Evolutionary conservation across 495 filamentous ascomycete species (phyloP).

Genomic region (Penicillium parvum): DNA sequence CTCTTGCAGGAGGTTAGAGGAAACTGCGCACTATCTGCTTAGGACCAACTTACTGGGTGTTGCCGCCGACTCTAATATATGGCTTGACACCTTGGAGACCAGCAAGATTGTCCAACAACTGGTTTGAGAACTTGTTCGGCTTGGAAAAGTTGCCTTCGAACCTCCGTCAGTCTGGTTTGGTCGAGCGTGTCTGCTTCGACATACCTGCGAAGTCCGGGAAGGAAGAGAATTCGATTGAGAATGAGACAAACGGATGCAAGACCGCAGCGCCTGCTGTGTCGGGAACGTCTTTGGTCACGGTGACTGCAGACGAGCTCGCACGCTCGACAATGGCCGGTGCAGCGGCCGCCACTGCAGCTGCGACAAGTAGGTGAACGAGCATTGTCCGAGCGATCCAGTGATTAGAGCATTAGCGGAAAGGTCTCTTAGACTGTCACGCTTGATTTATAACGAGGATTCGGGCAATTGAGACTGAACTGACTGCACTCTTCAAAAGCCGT

Average conservation of each 20-base stretch:
- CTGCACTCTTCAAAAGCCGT: conserved; percentile 12
- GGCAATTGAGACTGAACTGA: conserved; percentile 7
- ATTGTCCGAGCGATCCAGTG: no score
- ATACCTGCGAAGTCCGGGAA: conserved; percentile 29
- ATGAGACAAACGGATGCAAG: conserved; percentile 24
- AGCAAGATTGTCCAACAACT: conserved; percentile 22
- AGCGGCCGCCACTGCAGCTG: conserved; percentile 9
- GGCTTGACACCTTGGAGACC: conserved; percentile 25
- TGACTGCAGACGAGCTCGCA: conserved; percentile 5
- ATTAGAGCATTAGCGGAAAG: no score
- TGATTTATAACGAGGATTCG: neutral
- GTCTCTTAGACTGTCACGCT: no score
- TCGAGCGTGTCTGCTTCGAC: neutral
- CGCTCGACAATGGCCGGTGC: conserved; percentile 4
- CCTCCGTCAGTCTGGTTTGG: neutral
- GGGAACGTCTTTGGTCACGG: conserved; percentile 11
- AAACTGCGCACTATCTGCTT: neutral
- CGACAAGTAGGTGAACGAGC: conserved; percentile 9
- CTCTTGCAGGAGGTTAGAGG: conserved; percentile 28
- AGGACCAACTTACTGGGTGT: conserved; percentile 20
- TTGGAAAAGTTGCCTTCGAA: conserved; percentile 20
- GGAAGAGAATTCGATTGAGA: conserved; percentile 26
- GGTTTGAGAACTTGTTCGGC: conserved; percentile 25
- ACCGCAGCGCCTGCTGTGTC: conserved; percentile 13
- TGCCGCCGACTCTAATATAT: conserved; percentile 26